These are phyloP conservation scores for Rhynchosporium graminicola DNA, from an alignment of 2,329 filamentous ascomycete genomes.

Conservation along the genomic window DNA sequence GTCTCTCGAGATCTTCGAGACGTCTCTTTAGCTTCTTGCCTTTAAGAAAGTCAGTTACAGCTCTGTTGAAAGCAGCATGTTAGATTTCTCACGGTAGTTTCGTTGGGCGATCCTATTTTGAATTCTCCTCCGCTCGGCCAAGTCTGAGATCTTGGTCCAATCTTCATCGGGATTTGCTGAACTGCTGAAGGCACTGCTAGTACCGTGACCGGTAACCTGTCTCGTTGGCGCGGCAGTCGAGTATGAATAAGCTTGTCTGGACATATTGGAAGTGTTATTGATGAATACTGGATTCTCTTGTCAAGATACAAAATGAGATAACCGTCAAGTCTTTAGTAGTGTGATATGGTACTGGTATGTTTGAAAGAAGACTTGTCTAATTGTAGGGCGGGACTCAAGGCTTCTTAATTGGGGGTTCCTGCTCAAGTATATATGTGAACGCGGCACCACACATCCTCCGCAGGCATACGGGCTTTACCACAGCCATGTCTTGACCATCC, in stretches of 20 bases:
- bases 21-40: constrained; percentile 93
- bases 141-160: constrained; percentile 98
- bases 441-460: constrained; percentile 30
- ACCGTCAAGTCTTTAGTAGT: constrained; percentile 19
- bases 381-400: constrained; percentile 29
- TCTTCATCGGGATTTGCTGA: constrained; percentile 96
- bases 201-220: constrained; percentile 72
- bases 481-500: constrained; percentile 31
- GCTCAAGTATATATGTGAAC: constrained; percentile 38
- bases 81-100: constrained; percentile 79
- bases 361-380: constrained; percentile 8
- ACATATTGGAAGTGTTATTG: constrained; percentile 35
- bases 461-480: constrained; percentile 33
- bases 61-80: not conserved
- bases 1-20: constrained; percentile 80
- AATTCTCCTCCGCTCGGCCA: constrained; percentile 89
- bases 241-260: constrained; percentile 39
- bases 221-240: constrained; percentile 44
- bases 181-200: constrained; percentile 91
- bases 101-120: constrained; percentile 97
- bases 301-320: constrained; percentile 20
- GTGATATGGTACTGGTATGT: constrained; percentile 8
- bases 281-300: constrained; percentile 21
- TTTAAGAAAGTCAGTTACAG: constrained; percentile 42
- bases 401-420: constrained; percentile 31